A percentile compares a stretch with the other conserved stretches of the same genome.
phyloP scores from a whole-genome alignment of 306 rosid species.

The Fragaria iinumae region DNA sequence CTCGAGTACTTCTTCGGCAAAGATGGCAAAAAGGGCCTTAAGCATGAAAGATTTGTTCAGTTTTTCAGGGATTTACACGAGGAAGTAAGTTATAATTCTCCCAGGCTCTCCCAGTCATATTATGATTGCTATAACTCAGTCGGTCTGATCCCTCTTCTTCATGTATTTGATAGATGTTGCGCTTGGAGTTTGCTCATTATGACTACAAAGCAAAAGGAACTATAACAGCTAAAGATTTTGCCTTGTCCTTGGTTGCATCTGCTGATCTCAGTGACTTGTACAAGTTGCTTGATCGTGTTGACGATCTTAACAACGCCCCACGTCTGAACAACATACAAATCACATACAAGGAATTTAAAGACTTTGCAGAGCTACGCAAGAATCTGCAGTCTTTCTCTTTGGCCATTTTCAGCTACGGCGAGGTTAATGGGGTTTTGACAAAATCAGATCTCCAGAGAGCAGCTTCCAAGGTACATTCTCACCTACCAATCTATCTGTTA shows the following conservation, averaged over 20 bases:
- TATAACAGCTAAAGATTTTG: conserved; percentile 75
- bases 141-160: background rate
- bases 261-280: conserved; percentile 62
- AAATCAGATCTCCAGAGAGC: conserved; percentile 79
- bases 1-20: conserved; percentile 70
- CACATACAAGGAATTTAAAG: conserved; percentile 62
- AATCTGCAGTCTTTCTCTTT: conserved; percentile 56
- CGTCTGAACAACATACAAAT: conserved; percentile 37
- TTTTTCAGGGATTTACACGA: conserved; percentile 63
- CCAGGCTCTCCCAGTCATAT: background rate
- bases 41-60: conserved; percentile 60
- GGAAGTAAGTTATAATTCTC: conserved; percentile 42
- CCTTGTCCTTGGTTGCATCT: conserved; percentile 78
- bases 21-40: conserved; percentile 49
- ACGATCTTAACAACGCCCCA: conserved; percentile 36
- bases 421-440: conserved; percentile 61
- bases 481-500: background rate
- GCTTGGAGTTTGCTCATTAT: conserved; percentile 70
- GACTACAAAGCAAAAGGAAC: conserved; percentile 54
- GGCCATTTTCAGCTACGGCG: conserved; percentile 75
- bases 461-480: conserved; percentile 59
- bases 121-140: background rate
- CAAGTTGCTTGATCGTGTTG: conserved; percentile 61
- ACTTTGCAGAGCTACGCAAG: conserved; percentile 58
- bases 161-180: conserved; percentile 48